Evolutionary conservation across 2,329 filamentous ascomycete species (phyloP), one percentile per base, ranked within the genome.

Genomic region (Aspergillus fructus): DNA sequence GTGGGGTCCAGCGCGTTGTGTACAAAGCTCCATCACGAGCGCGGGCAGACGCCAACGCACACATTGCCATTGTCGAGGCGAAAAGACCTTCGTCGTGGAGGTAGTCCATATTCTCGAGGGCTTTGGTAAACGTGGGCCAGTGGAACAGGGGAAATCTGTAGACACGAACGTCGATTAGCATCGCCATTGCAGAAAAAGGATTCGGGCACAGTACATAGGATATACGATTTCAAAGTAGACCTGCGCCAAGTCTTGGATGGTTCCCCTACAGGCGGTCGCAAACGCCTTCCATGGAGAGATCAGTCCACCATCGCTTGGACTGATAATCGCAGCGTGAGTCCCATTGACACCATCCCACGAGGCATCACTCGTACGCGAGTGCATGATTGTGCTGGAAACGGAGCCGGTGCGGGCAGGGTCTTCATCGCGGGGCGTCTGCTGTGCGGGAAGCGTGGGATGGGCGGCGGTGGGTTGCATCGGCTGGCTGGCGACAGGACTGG

Each of bases 221-320:
- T 53, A 53, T 11, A 53, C 41, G 27, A 53, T 53, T 27, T 53
- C 50, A n/a, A 53, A 39, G 15, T 53, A 53, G 3, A 53, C 50
- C 19, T 46, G 41, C 4, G 50, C 50, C 7, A 53, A 21, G 13
- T 53, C 41, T 9, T n/a, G 41, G 15, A 53, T 53, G 4, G 50
- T 53, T 8, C 17, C 33, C 21, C 40, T 41, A 5, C 27, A 53
- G 8, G 50, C 50, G 3, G 19, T 43, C 41, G 50, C 50, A 17
- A 53, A 46, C 5, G 50, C 50, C 30, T 46, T 53, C 50, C 50
- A 53, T 15, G 50, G 50, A n/a, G 15, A 12, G 4, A 27, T 9
- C 19, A 8, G 2, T 8, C 24, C 24, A 33, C 50, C 33, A 2
- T 53, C 50, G 2, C 8, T 37, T 0, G 11, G 27, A 34, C 13